Evolutionary conservation across 1,139 yeast genomes (phyloP), one percentile per base, ranked within the genome.

Genomic region (Sugiyamaella pinicola): DNA sequence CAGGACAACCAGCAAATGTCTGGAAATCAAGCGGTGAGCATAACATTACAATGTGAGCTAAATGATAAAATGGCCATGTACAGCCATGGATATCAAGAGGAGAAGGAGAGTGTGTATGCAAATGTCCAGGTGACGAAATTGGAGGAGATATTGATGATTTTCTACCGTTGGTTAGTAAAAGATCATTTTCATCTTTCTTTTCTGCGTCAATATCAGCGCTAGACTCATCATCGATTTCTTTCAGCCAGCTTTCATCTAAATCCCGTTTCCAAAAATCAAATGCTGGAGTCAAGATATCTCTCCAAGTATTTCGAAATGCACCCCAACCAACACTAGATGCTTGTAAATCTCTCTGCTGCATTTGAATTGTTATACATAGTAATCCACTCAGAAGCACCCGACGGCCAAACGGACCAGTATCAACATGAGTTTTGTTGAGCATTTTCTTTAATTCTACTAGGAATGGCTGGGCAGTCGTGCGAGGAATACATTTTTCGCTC

Each of bases 1-100:
- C 82, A 0, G 95, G 93, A 1, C 90, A 86, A 1, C 96, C 96
- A 5, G 91, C 85, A 66, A 76, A 84, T 7, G 86, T 83, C 51
- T 86, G 87, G 53, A 86, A 80, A 67, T 88, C 96, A 67, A 85
- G 83, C 58, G 87, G 89, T 54, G 86, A 82, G 31, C 86, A 77
- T 47, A 87, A 75, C 63, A 88, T 81, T 31, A 83, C 80, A 18
- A 88, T 81, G 64, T 86, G 93, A 0, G 90, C 83, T 68, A 87
- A 74, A 48, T 62, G 66, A 47, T 61, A 64, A 46, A 63, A 62
- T 17, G 67, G 67, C 40, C 64, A 63, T 2, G 65, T 59, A 49
- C 69, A 65, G 18, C 69, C 70, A 19, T 55, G 49, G 8, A 52
- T 47, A 12, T 52, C 43, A 15, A 52, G 0, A 89, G 83, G 68